Percentiles rank a stretch among this genome's conserved stretches.
phyloP scores from a whole-genome alignment of 306 rosid genomes.

The Ochetophila trinervis region DNA sequence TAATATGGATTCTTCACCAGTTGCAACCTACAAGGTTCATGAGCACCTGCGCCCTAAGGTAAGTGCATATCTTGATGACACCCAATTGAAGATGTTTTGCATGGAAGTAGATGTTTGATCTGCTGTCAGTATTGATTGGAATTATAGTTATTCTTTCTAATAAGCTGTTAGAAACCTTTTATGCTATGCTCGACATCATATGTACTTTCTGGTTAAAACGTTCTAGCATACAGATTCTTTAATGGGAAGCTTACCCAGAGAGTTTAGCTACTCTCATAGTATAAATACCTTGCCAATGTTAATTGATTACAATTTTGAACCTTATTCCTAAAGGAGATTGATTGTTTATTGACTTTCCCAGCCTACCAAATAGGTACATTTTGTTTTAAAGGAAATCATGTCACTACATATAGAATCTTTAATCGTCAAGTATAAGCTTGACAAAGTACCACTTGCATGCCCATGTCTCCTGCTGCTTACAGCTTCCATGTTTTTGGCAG shows the following conservation, averaged over 20 bases:
- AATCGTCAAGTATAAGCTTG: neutral
- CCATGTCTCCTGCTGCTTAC: constrained; percentile 19
- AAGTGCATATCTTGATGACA: constrained; percentile 3
- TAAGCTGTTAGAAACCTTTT: too few relatives aligned
- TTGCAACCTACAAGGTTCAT: constrained; percentile 53
- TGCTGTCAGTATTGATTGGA: neutral
- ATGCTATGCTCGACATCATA: neutral
- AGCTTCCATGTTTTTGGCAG: constrained; percentile 28
- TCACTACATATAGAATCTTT: neutral
- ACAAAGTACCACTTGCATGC: neutral
- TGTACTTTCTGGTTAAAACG: too few relatives aligned
- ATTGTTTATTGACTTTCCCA: too few relatives aligned
- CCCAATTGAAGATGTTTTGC: neutral
- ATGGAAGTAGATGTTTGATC: neutral
- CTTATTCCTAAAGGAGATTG: neutral
- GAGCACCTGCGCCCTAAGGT: constrained; percentile 68
- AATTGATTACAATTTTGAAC: neutral
- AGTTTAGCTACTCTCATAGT: too few relatives aligned
- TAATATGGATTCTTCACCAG: constrained; percentile 62
- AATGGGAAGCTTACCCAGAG: too few relatives aligned
- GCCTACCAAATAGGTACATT: too few relatives aligned
- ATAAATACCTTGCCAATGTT: neutral
- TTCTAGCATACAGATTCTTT: too few relatives aligned
- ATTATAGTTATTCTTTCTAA: neutral
- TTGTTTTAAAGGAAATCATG: neutral